phyloP scores from a whole-genome alignment of 2,329 filamentous ascomycete species.

The Aphanoascus verrucosus region DNA sequence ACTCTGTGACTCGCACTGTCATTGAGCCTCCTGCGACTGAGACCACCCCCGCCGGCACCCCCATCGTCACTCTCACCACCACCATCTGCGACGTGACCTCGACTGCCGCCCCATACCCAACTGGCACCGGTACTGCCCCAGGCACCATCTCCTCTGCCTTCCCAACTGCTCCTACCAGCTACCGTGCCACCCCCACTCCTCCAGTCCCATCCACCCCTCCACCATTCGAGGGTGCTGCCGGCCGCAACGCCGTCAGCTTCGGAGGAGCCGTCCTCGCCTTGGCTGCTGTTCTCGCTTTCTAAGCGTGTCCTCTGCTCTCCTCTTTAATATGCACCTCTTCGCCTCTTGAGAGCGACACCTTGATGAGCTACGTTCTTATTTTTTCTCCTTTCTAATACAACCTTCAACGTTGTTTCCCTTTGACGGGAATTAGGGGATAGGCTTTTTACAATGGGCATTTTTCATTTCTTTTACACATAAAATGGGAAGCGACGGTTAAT shows the following conservation, averaged over 20 bases:
- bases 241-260: conserved; percentile 15
- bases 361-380: conserved; percentile 6
- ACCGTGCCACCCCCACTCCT: conserved; percentile 12
- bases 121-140: conserved; percentile 15
- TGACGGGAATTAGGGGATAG: neutral
- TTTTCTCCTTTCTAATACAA: conserved; percentile 3
- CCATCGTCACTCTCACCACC: conserved; percentile 19
- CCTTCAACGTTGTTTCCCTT: neutral
- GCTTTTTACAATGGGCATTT: neutral
- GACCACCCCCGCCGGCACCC: neutral
- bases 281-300: conserved; percentile 17
- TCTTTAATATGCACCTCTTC: neutral
- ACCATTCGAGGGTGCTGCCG: conserved; percentile 13
- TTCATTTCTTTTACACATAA: neutral
- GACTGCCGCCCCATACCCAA: conserved; percentile 14
- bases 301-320: conserved; percentile 4
- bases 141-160: conserved; percentile 8
- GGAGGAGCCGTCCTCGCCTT: conserved; percentile 15
- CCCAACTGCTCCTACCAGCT: conserved; percentile 10
- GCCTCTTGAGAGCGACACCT: conserved; percentile 1
- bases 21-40: conserved; percentile 6
- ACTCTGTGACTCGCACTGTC: conserved; percentile 12
- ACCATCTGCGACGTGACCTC: conserved; percentile 19
- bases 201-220: conserved; percentile 11
- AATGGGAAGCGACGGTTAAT: conserved; percentile 10